A percentile compares a stretch with the other conserved stretches of the same genome.
These are phyloP conservation scores for Cyberlindnera maritima DNA, from an alignment of 805 yeast species.

Conservation along the genomic window DNA sequence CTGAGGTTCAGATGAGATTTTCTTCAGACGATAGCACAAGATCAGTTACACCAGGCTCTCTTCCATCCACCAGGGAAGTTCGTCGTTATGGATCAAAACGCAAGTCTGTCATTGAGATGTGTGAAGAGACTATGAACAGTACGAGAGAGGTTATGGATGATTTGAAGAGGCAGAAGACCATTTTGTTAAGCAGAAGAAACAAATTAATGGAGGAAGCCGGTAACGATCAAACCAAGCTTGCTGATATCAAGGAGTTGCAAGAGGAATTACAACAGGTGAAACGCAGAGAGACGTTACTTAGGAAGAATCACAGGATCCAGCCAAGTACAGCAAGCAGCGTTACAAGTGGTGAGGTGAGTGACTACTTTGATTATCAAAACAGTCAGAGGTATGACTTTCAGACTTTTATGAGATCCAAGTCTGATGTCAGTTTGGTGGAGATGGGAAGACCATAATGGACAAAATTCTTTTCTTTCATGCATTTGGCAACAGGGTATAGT, in stretches of 20 bases:
- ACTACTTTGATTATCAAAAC: slow-evolving; percentile 24
- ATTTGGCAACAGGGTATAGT: too few species aligned
- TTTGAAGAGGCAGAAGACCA: slow-evolving; percentile 25
- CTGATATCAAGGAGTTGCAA: slow-evolving; percentile 15
- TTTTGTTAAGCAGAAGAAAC: slow-evolving; percentile 15
- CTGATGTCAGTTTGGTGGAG: slow-evolving; percentile 1
- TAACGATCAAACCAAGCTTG: slow-evolving; percentile 13
- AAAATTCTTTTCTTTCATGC: too few species aligned
- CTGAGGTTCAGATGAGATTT: slow-evolving; percentile 22
- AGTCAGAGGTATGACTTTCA: slow-evolving; percentile 18
- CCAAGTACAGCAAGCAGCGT: slow-evolving; percentile 9
- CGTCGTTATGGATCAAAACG: slow-evolving; percentile 17
- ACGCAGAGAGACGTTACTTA: slow-evolving; percentile 9
- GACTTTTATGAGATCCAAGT: slow-evolving; percentile 17
- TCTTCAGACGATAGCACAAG: background rate
- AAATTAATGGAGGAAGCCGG: slow-evolving; percentile 16
- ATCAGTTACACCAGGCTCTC: background rate
- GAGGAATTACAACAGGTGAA: slow-evolving; percentile 12
- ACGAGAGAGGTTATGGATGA: slow-evolving; percentile 23
- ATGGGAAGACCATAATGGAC: too few species aligned
- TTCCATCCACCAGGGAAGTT: background rate
- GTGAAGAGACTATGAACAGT: slow-evolving; percentile 26
- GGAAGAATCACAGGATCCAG: background rate
- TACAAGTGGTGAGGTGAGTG: slow-evolving; percentile 4
- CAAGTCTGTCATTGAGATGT: slow-evolving; percentile 21